phyloP scores from a whole-genome alignment of 1,139 yeast species.

The Wickerhamomyces sp. region DNA sequence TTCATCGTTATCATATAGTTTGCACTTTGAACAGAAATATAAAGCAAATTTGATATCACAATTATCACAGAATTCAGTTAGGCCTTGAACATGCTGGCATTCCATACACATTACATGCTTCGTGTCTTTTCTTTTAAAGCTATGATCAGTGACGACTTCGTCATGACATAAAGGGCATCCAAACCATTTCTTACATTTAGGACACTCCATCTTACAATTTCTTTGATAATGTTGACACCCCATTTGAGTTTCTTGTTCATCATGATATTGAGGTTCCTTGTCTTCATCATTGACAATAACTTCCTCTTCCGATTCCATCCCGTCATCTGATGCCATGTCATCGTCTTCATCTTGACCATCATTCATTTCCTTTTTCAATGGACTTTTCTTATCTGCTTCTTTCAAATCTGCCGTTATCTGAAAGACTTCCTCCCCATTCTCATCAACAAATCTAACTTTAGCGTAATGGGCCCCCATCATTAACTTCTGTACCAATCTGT shows the following conservation, averaged over 20 bases:
- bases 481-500: constrained; percentile 59
- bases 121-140: constrained; percentile 58
- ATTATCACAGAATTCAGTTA: constrained; percentile 59
- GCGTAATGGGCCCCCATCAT: constrained; percentile 56
- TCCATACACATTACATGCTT: constrained; percentile 74
- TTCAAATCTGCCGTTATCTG: constrained; percentile 13
- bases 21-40: constrained; percentile 75
- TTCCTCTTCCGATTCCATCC: constrained; percentile 26
- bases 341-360: constrained; percentile 23
- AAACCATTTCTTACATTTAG: constrained; percentile 68
- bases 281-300: constrained; percentile 47
- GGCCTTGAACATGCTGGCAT: constrained; percentile 72
- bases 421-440: constrained; percentile 21
- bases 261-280: constrained; percentile 45
- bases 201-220: constrained; percentile 80
- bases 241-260: constrained; percentile 37
- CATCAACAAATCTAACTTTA: constrained; percentile 23
- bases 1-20: constrained; percentile 78
- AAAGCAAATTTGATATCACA: constrained; percentile 67
- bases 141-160: constrained; percentile 49
- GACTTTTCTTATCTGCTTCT: constrained; percentile 5
- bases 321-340: constrained; percentile 19
- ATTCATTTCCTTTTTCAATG: constrained; percentile 5
- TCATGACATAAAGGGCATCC: constrained; percentile 89
- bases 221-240: constrained; percentile 87